Base-by-base conservation (phyloP, 2,329 filamentous ascomycete species). In the Trichophyton rubrum region DNA sequence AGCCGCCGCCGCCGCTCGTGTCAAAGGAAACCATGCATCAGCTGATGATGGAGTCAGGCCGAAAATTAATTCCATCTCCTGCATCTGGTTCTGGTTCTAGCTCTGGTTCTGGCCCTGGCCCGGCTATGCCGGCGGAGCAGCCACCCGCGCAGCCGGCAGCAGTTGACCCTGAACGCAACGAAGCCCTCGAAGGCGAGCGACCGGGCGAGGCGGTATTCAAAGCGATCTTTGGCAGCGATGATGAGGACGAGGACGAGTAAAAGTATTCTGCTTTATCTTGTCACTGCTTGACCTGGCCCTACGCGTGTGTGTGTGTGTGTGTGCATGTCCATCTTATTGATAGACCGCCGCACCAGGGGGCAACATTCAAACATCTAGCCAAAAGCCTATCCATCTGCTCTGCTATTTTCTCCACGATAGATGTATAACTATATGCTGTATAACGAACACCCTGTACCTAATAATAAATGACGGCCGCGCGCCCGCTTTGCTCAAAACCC, bases 141-240 rank as follows among this genome's bases (percentile, higher is more conserved):
- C 64, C 63, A 58, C 15, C 35, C 15, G 30, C 27, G 6, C 60
- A 65, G 38, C 68, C 66, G 49, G 66, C 71, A 7, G 71, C 75
- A 38, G 80, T 93, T 24, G 83, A 95, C 70, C 81, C 85, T 0
- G 87, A 89, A 64, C 82, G 79, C 65, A 96, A 96, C 67, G 86
- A 90, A 61, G 88, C 87, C 3, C 69, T 95, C 8, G 88, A 95
- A 68, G 85, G 82, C 0, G 79, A 85, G 67, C 81, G 84, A 59
- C 88, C 90, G 0, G 85, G 87, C 15, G 89, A 91, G 56, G 88
- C 88, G 49, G 85, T 96, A 0, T 90, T 96, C 67, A 89, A 84
- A 66, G 89, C 90, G n/a, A 90, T 97, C 33, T 97, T 97, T 80
- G 92, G 91, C 4, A 89, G 90, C 70, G 88, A 88, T 68, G 86